A percentile compares a stretch with the other conserved stretches of the same genome.
Evolutionary conservation across 2,329 filamentous ascomycete species (phyloP).

Genomic region (Dactylellina cionopaga): DNA sequence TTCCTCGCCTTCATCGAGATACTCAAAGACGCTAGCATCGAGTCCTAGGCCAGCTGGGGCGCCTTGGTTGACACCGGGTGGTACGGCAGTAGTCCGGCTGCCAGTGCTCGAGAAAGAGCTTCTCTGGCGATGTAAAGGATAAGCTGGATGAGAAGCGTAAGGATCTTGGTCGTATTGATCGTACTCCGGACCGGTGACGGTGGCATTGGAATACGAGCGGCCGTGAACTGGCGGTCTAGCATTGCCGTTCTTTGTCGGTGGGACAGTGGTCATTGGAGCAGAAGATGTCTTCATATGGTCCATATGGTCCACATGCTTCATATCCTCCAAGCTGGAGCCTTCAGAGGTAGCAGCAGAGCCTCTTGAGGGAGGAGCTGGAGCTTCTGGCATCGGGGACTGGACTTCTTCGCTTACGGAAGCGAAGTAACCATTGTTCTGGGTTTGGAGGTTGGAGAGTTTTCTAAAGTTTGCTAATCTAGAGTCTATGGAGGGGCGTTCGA

Average conservation of each 20-base stretch:
- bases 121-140: conserved; percentile 36
- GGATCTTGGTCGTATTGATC: conserved; percentile 20
- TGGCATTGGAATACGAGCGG: conserved; percentile 45
- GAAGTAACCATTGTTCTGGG: conserved; percentile 50
- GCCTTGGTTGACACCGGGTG: conserved; percentile 19
- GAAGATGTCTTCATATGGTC: conserved; percentile 6
- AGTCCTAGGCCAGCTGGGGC: conserved; percentile 45
- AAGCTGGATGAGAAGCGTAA: conserved; percentile 23
- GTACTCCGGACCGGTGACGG: conserved; percentile 43
- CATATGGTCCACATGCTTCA: conserved; percentile 32
- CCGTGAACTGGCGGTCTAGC: conserved; percentile 34
- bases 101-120: conserved; percentile 49
- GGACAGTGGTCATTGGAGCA: conserved; percentile 12
- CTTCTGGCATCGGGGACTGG: conserved; percentile 49
- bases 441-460: conserved; percentile 47
- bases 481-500: conserved; percentile 28
- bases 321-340: conserved; percentile 40
- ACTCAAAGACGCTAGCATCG: conserved; percentile 48
- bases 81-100: conserved; percentile 33
- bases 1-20: conserved; percentile 38
- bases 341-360: conserved; percentile 44
- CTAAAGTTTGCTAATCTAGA: conserved; percentile 43
- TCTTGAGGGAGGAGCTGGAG: conserved; percentile 47
- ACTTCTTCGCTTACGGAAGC: conserved; percentile 50
- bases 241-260: conserved; percentile 29